Base-by-base conservation (phyloP, 2,329 filamentous ascomycete species). In the Ophiostoma piceae region DNA sequence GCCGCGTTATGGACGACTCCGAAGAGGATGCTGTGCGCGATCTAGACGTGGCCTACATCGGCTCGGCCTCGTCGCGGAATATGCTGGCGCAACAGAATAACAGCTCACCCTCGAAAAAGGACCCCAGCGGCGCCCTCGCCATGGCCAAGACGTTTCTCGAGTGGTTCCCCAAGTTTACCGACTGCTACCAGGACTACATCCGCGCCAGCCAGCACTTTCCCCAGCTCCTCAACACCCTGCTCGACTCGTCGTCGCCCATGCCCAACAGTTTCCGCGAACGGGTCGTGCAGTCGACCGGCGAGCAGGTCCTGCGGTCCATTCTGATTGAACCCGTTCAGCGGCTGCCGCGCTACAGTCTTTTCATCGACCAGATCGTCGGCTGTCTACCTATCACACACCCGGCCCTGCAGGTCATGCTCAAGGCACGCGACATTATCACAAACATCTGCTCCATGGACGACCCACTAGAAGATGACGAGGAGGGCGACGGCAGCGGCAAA, bases 311-410 rank as follows among this genome's bases (percentile, higher is more conserved):
- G 69, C 93, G 92, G 67, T 98, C 95, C 3, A 86, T 95, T 73
- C 85, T 99, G 69, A 99, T 99, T 77, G 95, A 99, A 79, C 95
- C 95, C 2, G 94, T 99, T 0, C 95, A 99, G 79, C 87, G 95
- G 68, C 84, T 99, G 68, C 95, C 95, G 35, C 90, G 95, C 35
- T 99, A 99, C 80, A 97, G 92, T 76, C 83, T 99, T 47, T 90
- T 98, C 76, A 98, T 99, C 75, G 95, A 99, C 80, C 94, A 96
- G 76, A 97, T 99, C 76, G 87, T 95, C 66, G 88, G 90, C 74
- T 93, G 91, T 72, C 85, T 98, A 22, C 94, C 94, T 4, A 87
- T 94, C 67, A 88, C 91, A 9, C 94, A 98, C 77, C 92, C 93
- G 2, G 94, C 94, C 0, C 84, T 97, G 68, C 90, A 91, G 74